A percentile compares a stretch with the other conserved stretches of the same genome.
phyloP scores from a whole-genome alignment of 345 rosid species.

The Psidium friedrichsthalianum region DNA sequence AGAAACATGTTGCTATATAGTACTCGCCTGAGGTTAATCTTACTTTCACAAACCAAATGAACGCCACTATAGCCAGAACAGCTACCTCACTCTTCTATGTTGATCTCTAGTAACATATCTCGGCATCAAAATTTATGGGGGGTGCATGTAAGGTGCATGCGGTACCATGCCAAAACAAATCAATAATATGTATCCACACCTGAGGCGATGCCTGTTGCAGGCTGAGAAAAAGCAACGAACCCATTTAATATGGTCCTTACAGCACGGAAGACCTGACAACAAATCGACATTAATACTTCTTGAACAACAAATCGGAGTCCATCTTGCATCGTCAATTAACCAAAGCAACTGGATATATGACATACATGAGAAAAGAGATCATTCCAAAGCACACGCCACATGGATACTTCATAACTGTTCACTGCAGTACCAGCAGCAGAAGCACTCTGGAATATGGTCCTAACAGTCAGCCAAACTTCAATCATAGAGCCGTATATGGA shows the following conservation, averaged over 20 bases:
- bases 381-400: constrained; percentile 91
- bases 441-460: constrained; percentile 44
- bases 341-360: neutral
- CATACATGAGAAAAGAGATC: constrained; percentile 92
- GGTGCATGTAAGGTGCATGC: neutral
- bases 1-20: neutral
- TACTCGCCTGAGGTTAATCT: neutral
- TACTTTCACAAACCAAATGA: neutral
- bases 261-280: constrained; percentile 78
- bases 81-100: neutral
- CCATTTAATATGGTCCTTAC: constrained; percentile 86
- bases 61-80: neutral
- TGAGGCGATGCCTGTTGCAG: constrained; percentile 97
- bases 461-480: constrained; percentile 42
- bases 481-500: constrained; percentile 29
- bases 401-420: constrained; percentile 54
- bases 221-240: constrained; percentile 77
- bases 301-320: constrained; percentile 3
- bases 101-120: neutral
- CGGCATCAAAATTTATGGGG: neutral
- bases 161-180: neutral
- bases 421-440: constrained; percentile 55
- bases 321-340: neutral
- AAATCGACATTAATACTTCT: neutral
- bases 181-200: constrained; percentile 28